Conservation (phyloP, 331 rosid genomes). For the Malus hybrid region DNA sequence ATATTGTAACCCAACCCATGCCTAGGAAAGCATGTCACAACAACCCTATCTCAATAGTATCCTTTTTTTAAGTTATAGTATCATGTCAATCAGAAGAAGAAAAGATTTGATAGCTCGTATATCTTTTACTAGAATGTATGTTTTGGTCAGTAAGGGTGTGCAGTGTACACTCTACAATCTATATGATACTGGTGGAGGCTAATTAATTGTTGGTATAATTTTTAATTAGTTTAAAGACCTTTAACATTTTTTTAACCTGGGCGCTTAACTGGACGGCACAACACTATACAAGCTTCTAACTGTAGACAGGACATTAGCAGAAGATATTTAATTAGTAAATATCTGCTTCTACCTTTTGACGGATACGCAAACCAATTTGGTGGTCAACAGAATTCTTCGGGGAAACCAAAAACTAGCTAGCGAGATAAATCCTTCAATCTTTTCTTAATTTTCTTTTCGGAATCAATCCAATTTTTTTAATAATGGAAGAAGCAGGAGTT, state of each 20-base stretch:
- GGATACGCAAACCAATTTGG: constrained; percentile 65
- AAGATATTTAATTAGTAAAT: neutral
- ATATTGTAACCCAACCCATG: neutral
- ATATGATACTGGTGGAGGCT: neutral
- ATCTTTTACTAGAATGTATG: neutral
- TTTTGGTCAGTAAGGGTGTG: neutral
- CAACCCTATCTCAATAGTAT: neutral
- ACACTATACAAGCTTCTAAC: constrained; percentile 18
- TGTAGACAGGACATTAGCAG: constrained; percentile 29
- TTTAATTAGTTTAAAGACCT: neutral
- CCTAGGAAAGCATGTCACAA: neutral
- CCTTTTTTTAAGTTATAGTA: neutral
- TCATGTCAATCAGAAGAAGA: neutral
- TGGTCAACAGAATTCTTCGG: constrained; percentile 92
- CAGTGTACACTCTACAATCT: neutral
- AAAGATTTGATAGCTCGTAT: neutral
- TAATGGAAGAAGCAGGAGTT: neutral
- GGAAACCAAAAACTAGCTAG: constrained; percentile 33
- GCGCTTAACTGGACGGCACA: constrained; percentile 22
- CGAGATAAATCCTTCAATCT: constrained; percentile 36
- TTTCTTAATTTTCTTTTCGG: constrained; percentile 26
- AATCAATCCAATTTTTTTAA: neutral
- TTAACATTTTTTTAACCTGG: neutral
- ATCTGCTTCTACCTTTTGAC: constrained; percentile 46
- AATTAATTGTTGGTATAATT: neutral